These are phyloP conservation scores for Castanea sativa DNA, from an alignment of 306 rosid species.

Conservation along the genomic window DNA sequence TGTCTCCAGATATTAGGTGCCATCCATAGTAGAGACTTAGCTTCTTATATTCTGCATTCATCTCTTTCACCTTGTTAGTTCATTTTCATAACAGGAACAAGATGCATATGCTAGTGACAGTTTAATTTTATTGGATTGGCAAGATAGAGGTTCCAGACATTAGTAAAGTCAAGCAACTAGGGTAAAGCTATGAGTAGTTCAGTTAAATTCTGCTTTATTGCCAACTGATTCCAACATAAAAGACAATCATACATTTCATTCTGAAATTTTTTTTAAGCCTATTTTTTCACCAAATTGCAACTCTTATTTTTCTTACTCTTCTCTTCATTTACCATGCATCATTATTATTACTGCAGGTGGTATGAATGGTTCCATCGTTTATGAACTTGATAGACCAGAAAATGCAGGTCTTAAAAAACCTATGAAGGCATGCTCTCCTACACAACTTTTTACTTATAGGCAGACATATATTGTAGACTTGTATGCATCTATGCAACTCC, in stretches of 20 bases:
- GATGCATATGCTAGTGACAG: neutral
- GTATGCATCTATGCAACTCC: neutral
- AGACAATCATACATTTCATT: neutral
- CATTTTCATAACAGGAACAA: neutral
- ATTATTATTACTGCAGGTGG: constrained; percentile 67
- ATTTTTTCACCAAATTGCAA: neutral
- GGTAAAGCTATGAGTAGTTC: neutral
- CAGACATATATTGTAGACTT: neutral
- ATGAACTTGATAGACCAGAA: constrained; percentile 89
- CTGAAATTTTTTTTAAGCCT: neutral
- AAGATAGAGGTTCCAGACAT: neutral
- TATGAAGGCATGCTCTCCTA: constrained; percentile 57
- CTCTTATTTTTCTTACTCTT: neutral
- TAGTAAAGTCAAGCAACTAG: neutral
- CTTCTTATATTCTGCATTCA: neutral
- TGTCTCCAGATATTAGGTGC: neutral
- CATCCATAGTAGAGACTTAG: neutral
- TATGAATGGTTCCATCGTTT: constrained; percentile 84
- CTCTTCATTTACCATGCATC: constrained; percentile 1
- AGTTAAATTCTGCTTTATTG: neutral
- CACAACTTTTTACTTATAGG: neutral
- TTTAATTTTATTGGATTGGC: neutral
- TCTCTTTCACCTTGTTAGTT: neutral
- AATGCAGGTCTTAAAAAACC: constrained; percentile 76
- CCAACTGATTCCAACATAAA: neutral